Evolutionary conservation across 306 rosid species (phyloP), one percentile per base, ranked within the genome.

Genomic region (Dalbergia cultrata): DNA sequence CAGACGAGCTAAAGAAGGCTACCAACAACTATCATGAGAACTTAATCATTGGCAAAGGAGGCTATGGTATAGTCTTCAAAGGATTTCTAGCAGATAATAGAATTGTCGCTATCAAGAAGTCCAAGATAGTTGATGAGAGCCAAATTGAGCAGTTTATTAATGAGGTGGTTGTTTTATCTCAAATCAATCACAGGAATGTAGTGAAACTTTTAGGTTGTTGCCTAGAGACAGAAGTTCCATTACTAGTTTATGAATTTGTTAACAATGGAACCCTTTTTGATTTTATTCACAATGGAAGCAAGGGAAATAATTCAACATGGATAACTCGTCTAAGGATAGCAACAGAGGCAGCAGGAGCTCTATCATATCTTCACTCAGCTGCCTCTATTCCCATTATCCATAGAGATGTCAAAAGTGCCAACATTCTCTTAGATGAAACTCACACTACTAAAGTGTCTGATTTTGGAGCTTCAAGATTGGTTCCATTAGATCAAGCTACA

Each of bases 201-300:
- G 50, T 44, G 50, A 44, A 44, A 44, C 50, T 44, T 44, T 44
- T 44, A 10, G 50, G 50, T 44, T 44, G 50, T 44, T 44, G 13
- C 9, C 9, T 44, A 44, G 50, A 58, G 13, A 21, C 34, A n/a
- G 35, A 58, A 19, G 63, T 58, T 58, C 63, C 63, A 17, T 21
- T 21, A 19, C 63, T 57, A 5, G 63, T 57, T 57, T 57, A 57
- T 57, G 63, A 57, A 57, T 57, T 57, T 57, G 33, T 57, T 19
- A 19, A 70, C 26, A 82, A 77, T 8, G 75, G 79, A 13, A 82
- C 70, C 0, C 82, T 82, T 16, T 82, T 1, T 16, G 63, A 82
- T 0, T 41, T 44, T n/a, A 52, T 82, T 0, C 70, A 82, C 50
- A 18, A 10, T 2, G 37, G 52, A 22, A 8, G 5, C 3, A 54